phyloP scores from a whole-genome alignment of 2,329 filamentous ascomycete species.

The Tolypocladium album region DNA sequence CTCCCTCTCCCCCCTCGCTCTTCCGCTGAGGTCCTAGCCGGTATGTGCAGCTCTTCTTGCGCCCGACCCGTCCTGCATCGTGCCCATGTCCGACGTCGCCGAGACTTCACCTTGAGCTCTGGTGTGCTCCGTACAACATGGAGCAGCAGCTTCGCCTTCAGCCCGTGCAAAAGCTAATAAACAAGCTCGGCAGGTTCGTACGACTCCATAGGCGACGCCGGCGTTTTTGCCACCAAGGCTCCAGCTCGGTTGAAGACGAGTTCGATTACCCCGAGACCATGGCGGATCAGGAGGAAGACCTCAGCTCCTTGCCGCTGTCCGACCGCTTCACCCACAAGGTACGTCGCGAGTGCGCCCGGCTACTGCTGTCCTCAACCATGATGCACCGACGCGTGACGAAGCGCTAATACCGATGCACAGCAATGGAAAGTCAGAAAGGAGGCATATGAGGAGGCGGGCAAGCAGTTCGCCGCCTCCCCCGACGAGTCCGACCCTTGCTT shows the following conservation, averaged over 20 bases:
- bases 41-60: neutral
- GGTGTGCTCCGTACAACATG: neutral
- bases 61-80: neutral
- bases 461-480: conserved; percentile 74
- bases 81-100: neutral
- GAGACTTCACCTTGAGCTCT: neutral
- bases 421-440: conserved; percentile 95
- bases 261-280: conserved; percentile 33
- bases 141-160: neutral
- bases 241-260: conserved; percentile 8
- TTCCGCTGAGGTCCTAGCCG: neutral
- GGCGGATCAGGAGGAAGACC: conserved; percentile 79
- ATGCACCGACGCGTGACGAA: neutral
- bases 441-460: conserved; percentile 85
- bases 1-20: neutral
- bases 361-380: neutral
- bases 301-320: conserved; percentile 62
- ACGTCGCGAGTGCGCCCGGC: conserved; percentile 4
- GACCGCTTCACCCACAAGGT: conserved; percentile 82
- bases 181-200: conserved; percentile 14
- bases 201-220: conserved; percentile 5
- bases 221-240: conserved; percentile 3
- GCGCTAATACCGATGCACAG: conserved; percentile 24
- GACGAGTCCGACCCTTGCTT: conserved; percentile 82
- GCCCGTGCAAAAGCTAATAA: conserved; percentile 18